A percentile compares a stretch with the other conserved stretches of the same genome.
Evolutionary conservation across 225 moss, liverwort and hornwort genomes (phyloP).

Genomic region (Anthoceros angustus): DNA sequence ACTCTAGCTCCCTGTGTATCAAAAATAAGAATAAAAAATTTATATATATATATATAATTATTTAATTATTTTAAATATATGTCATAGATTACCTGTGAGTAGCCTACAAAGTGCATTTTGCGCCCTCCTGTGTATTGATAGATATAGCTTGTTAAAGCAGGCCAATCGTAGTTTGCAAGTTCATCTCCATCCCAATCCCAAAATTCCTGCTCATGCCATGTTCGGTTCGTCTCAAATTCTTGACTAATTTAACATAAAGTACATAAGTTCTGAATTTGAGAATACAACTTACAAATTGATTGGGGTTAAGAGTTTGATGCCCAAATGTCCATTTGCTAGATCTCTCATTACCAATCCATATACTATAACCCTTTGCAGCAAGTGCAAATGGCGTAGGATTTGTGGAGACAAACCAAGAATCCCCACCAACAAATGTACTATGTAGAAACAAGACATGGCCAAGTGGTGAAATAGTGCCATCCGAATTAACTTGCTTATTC

Average conservation of each 20-base stretch:
- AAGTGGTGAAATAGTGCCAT: background rate
- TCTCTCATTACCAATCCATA: slow-evolving; percentile 22
- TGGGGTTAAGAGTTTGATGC: slow-evolving; percentile 11
- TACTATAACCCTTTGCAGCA: slow-evolving; percentile 19
- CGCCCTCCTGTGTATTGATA: slow-evolving; percentile 6
- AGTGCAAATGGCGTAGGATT: slow-evolving; percentile 20
- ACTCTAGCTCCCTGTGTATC: slow-evolving; percentile 23
- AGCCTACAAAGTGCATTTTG: slow-evolving; percentile 27
- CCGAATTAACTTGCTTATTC: background rate
- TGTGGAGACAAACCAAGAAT: slow-evolving; percentile 19
- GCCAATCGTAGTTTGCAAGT: slow-evolving; percentile 25
- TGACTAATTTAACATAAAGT: background rate
- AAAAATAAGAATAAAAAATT: background rate
- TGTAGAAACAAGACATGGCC: slow-evolving; percentile 25
- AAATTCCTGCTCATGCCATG: slow-evolving; percentile 11
- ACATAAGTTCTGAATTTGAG: too few species aligned
- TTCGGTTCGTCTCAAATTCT: background rate
- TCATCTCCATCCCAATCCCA: slow-evolving; percentile 35
- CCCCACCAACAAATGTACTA: slow-evolving; percentile 19
- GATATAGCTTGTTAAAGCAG: slow-evolving; percentile 16
- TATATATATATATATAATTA: background rate
- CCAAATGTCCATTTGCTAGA: slow-evolving; percentile 15
- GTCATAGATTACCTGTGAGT: slow-evolving; percentile 13
- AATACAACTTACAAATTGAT: slow-evolving; percentile 11
- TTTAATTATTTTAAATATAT: background rate